Evolutionary conservation across 1,284 basidiomycete genomes (phyloP), one percentile per base, ranked within the genome.

Genomic region (Cutaneotrichosporon sp.): DNA sequence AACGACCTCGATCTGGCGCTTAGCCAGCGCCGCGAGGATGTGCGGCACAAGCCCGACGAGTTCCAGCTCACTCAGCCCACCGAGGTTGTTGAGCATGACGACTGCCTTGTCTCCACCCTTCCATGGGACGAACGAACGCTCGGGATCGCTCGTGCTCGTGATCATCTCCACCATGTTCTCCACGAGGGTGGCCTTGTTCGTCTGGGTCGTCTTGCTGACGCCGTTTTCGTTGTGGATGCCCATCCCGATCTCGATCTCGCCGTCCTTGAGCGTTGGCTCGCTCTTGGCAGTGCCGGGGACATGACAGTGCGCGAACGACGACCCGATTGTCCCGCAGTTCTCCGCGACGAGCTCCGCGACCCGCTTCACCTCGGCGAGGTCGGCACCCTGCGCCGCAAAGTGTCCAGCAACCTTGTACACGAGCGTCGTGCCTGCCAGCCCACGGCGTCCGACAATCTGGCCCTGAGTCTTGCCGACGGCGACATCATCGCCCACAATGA

Each of bases 341-440:
- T 84, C 82, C 1, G 89, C 84, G 36, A 89, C 85, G 81, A 86
- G 88, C 75, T 89, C 84, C 0, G 91, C 89, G 11, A 89, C 71
- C 38, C 81, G 77, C 76, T 90, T 86, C 8, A 95, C 90, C 60
- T 90, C 85, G 57, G 90, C 86, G n/a, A 97, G 84, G 61, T 82
- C 82, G 0, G 82, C 88, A 4, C 91, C 91, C 56, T 84, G 80
- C n/a, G 86, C 81, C 0, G 92, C 90, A 5, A 92, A 80, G 1
- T 90, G 91, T 42, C 91, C 90, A 1, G 91, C 91, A 55, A 95
- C 86, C 82, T 97, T 97, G 84, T 97, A 96, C 1, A 93, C 91
- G 11, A 97, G 81, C 7, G 92, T 88, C 2, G 91, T 93, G 2
- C 93, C 93, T 0, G 92, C 92, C 9, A 95, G 85, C 59, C 92